Evolutionary conservation across 192 early-diverging fungal species (phyloP).

Genomic region (Backusella australiensis): DNA sequence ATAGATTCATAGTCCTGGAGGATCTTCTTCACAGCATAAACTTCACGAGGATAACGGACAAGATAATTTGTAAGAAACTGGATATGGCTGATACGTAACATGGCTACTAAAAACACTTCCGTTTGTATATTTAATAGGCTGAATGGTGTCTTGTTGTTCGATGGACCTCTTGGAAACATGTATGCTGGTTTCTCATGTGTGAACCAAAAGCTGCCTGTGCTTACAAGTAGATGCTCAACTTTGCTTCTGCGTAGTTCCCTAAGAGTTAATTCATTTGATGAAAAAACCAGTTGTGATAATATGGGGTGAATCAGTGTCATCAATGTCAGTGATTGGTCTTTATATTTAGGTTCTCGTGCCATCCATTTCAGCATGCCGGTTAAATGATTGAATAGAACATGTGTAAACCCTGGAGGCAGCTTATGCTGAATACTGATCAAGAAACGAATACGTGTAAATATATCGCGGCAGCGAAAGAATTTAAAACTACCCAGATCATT

Average conservation of each 20-base stretch:
- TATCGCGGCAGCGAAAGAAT: conserved; percentile 31
- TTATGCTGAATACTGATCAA: conserved; percentile 47
- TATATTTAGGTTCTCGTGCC: conserved; percentile 39
- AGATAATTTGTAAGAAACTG: conserved; percentile 56
- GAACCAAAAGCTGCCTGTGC: conserved; percentile 58
- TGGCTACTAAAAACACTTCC: conserved; percentile 44
- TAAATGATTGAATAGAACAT: conserved; percentile 53
- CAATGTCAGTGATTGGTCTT: conserved; percentile 30
- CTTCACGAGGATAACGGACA: conserved; percentile 45
- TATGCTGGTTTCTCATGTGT: conserved; percentile 38
- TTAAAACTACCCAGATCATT: conserved; percentile 45
- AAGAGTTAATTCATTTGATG: conserved; percentile 49
- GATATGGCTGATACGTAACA: conserved; percentile 54
- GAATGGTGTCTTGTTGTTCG: conserved; percentile 26
- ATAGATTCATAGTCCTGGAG: conserved; percentile 42
- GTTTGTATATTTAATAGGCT: conserved; percentile 38
- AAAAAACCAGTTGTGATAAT: conserved; percentile 46
- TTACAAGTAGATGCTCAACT: conserved; percentile 48
- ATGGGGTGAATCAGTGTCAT: conserved; percentile 44
- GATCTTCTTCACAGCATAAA: conserved; percentile 47
- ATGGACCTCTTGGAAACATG: conserved; percentile 48
- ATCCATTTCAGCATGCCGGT: conserved; percentile 57
- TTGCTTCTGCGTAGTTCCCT: conserved; percentile 56
- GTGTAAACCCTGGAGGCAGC: conserved; percentile 51
- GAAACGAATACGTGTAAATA: conserved; percentile 42